phyloP scores from a whole-genome alignment of 75 land plant species.

The Pinus taeda region DNA sequence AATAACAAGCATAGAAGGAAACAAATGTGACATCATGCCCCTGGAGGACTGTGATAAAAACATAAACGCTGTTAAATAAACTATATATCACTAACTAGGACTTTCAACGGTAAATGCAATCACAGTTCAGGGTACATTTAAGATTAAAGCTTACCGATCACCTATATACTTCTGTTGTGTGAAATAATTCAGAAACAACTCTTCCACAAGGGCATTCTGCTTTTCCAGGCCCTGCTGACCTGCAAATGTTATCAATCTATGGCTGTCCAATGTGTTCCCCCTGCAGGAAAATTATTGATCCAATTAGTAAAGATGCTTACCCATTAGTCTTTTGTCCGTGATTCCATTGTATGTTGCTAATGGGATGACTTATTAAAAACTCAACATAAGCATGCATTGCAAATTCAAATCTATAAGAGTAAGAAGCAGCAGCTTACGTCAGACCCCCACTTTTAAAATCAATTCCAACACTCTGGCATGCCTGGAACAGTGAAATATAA shows the following conservation, averaged over 20 bases:
- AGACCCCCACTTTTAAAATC: conserved; percentile 54
- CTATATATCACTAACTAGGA: no score
- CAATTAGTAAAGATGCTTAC: not conserved
- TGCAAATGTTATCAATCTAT: conserved; percentile 75
- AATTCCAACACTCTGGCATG: conserved; percentile 56
- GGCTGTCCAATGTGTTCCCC: conserved; percentile 85
- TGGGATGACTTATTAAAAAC: no score
- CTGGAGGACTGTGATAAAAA: no score
- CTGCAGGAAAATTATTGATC: conserved; percentile 31
- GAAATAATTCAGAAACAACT: conserved; percentile 62
- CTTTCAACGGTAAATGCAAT: no score
- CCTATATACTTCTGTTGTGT: conserved; percentile 81
- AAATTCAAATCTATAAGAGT: no score
- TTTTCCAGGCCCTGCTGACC: conserved; percentile 68
- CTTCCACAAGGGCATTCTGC: conserved; percentile 75
- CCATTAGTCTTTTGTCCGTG: no score
- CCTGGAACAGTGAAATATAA: conserved; percentile 29
- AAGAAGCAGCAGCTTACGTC: conserved; percentile 47
- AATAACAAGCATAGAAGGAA: no score
- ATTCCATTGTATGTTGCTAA: no score
- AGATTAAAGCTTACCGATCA: conserved; percentile 38
- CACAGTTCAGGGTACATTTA: no score
- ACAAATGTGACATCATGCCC: no score
- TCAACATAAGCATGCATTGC: no score
- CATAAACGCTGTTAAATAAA: no score